Conservation (phyloP, 2,329 filamentous ascomycete genomes). For the Dactylellina sp. region DNA sequence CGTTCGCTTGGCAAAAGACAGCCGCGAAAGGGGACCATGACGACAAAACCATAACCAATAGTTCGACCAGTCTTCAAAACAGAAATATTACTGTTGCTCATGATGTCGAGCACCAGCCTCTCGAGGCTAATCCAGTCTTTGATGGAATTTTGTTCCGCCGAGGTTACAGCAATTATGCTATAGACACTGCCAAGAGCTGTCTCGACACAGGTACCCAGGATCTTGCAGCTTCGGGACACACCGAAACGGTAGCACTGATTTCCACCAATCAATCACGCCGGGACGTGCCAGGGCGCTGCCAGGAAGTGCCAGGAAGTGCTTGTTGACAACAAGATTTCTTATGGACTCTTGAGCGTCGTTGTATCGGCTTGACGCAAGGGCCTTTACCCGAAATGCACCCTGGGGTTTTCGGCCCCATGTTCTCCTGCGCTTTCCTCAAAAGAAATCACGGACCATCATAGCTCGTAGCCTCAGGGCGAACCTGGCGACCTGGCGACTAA, state of each 20-base stretch:
- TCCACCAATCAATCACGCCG: slow-evolving; percentile 50
- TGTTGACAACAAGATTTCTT: slow-evolving; percentile 50
- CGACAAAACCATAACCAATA: not conserved
- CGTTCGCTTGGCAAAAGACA: not conserved
- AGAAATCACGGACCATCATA: not conserved
- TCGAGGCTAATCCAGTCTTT: slow-evolving; percentile 12
- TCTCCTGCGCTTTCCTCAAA: slow-evolving; percentile 1
- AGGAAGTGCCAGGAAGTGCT: slow-evolving; percentile 18
- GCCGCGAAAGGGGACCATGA: not conserved
- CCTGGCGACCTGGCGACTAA: not conserved
- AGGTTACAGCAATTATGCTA: slow-evolving; percentile 12
- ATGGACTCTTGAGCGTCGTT: slow-evolving; percentile 20
- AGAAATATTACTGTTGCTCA: not conserved
- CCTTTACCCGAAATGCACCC: slow-evolving; percentile 55
- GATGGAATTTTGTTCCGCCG: slow-evolving; percentile 57
- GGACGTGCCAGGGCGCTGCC: slow-evolving; percentile 23
- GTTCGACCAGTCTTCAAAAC: not conserved
- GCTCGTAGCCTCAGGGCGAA: not conserved
- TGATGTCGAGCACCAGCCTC: slow-evolving; percentile 5
- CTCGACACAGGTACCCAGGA: slow-evolving; percentile 24
- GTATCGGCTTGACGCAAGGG: slow-evolving; percentile 27
- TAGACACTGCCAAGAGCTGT: slow-evolving; percentile 35
- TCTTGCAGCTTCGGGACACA: slow-evolving; percentile 37
- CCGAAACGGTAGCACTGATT: slow-evolving; percentile 44
- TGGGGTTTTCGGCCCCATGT: slow-evolving; percentile 40